Base-by-base conservation (phyloP, 2,329 filamentous ascomycete genomes). In the Calonectria ilicicola region DNA sequence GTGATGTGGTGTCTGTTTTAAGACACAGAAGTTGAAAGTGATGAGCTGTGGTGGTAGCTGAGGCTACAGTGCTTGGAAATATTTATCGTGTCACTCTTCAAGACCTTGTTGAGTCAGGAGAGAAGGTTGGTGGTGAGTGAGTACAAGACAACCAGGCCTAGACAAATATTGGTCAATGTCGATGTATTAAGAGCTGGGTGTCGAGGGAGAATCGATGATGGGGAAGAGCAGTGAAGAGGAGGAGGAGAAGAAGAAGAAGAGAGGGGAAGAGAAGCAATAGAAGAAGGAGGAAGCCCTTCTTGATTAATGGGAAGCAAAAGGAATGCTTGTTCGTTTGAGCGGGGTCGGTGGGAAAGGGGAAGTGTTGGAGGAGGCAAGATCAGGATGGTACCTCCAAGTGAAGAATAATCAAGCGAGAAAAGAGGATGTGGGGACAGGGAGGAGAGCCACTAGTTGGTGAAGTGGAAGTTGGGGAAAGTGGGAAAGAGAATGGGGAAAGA, bases 371-470 rank as follows among this genome's bases (percentile, higher is more conserved):
- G 69, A 60, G 67, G 70, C 69, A 68, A 56, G 49, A 65, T 74
- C 32, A 69, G 70, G 70, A 56, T 63, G 32, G 44, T 42, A 78
- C 73, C 62, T 74, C 79, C 74, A 78, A 78, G 49, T 42, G 19
- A 68, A 66, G 67, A 69, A 66, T 67, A 32, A 73, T 68, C 65
- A 42, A 69, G 72, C 71, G 72, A 70, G 51, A 49, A 60, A 70
- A 63, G 46, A 38, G 51, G 40, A 38, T 66, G 71, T 73, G 65
- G 46, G 42, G 65, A 26, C 35, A 66, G 29, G 51, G 21, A 60
- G 8, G 67, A 42, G 51, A 70, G 67, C 63, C 49, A 60, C 65
- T 58, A 63, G 49, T 60, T 65, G 65, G 66, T 67, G 73, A 68
- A 46, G 64, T 64, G 67, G 56, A 72, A 29, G 56, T 29, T 49